Evolutionary conservation across 192 early-diverging fungal species (phyloP).

Genomic region (Diversispora epigaea): DNA sequence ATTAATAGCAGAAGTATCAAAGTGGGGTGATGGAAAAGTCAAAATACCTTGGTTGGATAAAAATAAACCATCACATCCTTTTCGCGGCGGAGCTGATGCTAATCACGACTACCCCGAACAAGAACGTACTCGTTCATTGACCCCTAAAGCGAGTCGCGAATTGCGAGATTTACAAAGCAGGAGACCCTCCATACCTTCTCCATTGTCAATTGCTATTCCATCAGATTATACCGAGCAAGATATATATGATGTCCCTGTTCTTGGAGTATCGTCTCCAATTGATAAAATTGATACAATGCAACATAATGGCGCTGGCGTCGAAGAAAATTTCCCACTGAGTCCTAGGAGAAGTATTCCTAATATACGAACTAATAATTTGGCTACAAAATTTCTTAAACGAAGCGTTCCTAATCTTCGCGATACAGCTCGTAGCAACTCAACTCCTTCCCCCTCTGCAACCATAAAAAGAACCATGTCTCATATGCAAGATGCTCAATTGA

Average conservation of each 20-base stretch:
- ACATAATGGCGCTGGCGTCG: neutral
- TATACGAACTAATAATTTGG: conserved; percentile 3
- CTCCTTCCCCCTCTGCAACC: conserved; percentile 15
- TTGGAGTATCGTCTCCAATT: neutral
- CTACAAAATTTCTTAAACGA: conserved; percentile 15
- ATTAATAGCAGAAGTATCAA: neutral
- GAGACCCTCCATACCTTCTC: conserved; percentile 20
- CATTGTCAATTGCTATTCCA: conserved; percentile 24
- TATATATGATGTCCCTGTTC: neutral
- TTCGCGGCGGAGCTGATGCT: neutral
- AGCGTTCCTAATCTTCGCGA: conserved; percentile 32
- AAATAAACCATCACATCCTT: neutral
- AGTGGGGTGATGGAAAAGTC: conserved; percentile 6
- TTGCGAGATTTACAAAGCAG: conserved; percentile 12
- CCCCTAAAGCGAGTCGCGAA: neutral
- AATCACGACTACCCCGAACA: neutral
- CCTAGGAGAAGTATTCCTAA: conserved; percentile 28
- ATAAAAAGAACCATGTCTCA: conserved; percentile 23
- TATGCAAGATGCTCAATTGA: conserved; percentile 8
- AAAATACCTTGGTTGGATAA: conserved; percentile 11
- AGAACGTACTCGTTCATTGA: neutral
- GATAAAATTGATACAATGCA: neutral
- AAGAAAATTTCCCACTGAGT: conserved; percentile 17
- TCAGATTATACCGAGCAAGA: neutral
- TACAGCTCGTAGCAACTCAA: neutral